phyloP scores from a whole-genome alignment of 441 rosid species.

The Corymbia calophylla region DNA sequence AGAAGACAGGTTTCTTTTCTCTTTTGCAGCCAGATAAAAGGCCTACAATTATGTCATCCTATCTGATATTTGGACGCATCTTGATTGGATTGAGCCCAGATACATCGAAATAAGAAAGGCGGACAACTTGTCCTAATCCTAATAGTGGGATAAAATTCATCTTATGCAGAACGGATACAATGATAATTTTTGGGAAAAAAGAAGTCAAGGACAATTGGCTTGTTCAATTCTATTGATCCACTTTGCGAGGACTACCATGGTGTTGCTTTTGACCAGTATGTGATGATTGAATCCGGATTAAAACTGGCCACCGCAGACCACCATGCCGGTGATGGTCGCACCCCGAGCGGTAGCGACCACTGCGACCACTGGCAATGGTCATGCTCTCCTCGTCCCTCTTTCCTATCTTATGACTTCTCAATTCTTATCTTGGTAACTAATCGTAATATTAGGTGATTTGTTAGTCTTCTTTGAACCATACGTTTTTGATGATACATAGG shows the following conservation, averaged over 20 bases:
- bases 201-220: background rate
- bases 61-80: background rate
- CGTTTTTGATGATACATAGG: background rate
- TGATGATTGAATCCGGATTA: background rate
- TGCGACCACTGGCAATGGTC: background rate
- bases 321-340: background rate
- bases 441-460: background rate
- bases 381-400: background rate
- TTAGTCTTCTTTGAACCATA: background rate
- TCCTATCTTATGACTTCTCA: background rate
- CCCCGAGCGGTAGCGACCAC: background rate
- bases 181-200: background rate
- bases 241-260: background rate
- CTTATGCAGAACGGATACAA: accelerated
- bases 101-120: background rate
- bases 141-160: background rate
- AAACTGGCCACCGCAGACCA: background rate
- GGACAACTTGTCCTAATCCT: background rate
- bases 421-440: background rate
- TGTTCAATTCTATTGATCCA: accelerated
- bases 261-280: background rate
- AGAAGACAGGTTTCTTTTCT: background rate
- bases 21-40: background rate
- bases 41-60: background rate
- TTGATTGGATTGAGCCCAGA: background rate